Evolutionary conservation across 768 basidiomycete species (phyloP).

Genomic region (Pholiota conissans): DNA sequence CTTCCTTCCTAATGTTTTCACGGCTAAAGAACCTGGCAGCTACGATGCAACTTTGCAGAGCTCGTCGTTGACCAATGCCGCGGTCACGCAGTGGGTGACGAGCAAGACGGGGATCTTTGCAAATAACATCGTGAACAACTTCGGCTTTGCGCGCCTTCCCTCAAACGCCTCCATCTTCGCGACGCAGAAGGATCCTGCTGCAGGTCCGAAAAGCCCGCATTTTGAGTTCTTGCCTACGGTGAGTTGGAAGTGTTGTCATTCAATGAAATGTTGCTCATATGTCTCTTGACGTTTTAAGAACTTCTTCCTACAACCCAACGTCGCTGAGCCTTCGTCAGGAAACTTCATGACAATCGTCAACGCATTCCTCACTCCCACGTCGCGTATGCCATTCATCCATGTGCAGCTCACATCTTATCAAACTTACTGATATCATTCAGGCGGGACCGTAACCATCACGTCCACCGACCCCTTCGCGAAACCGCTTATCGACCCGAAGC

Average conservation of each 20-base stretch:
- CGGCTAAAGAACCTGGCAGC: constrained; percentile 22
- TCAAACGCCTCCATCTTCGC: constrained; percentile 22
- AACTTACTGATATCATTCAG: constrained; percentile 15
- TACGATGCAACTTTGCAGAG: constrained; percentile 24
- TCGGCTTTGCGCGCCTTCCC: constrained; percentile 30
- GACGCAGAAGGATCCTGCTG: constrained; percentile 24
- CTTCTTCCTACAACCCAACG: constrained; percentile 10
- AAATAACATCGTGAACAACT: constrained; percentile 25
- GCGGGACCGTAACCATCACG: constrained; percentile 36
- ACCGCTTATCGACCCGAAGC: constrained; percentile 50
- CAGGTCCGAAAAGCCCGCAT: constrained; percentile 29
- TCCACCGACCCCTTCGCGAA: constrained; percentile 45
- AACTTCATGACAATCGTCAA: constrained; percentile 27
- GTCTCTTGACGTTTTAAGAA: constrained; percentile 2
- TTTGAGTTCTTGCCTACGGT: constrained; percentile 30
- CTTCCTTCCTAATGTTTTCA: constrained; percentile 22
- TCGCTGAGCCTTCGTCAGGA: constrained; percentile 21
- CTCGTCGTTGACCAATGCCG: constrained; percentile 10
- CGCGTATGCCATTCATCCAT: constrained; percentile 26
- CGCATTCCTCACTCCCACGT: constrained; percentile 31
- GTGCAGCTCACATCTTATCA: not conserved
- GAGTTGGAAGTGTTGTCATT: not conserved
- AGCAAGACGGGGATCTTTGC: constrained; percentile 27
- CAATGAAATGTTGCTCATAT: constrained; percentile 1
- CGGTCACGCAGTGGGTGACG: constrained; percentile 24